phyloP scores from a whole-genome alignment of 371 early-diverging fungal genomes.

The Ordospora pajunii region DNA sequence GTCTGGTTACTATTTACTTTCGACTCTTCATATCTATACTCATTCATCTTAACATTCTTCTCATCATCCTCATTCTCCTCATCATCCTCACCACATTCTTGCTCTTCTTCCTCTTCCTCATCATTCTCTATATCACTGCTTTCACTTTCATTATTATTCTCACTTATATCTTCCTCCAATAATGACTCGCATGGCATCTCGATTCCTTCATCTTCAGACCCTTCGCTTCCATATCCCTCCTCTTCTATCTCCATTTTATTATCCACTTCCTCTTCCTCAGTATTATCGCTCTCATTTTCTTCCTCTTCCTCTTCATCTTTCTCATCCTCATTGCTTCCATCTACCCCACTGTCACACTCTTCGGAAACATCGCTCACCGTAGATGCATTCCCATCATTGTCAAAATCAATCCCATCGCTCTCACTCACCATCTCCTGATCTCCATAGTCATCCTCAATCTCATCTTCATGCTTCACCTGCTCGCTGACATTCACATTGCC shows the following conservation, averaged over 20 bases:
- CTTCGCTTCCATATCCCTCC: slow-evolving; percentile 10
- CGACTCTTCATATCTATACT: slow-evolving; percentile 39
- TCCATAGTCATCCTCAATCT: slow-evolving; percentile 32
- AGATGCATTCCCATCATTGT: slow-evolving; percentile 34
- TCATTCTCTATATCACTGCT: background rate
- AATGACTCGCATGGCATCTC: slow-evolving; percentile 14
- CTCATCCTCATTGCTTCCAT: slow-evolving; percentile 34
- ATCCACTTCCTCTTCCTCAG: slow-evolving; percentile 35
- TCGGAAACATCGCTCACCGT: slow-evolving; percentile 36
- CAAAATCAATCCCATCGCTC: slow-evolving; percentile 44
- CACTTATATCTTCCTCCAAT: background rate
- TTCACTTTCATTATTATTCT: background rate
- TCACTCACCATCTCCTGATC: slow-evolving; percentile 15
- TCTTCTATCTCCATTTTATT: slow-evolving; percentile 10
- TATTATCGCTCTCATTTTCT: slow-evolving; percentile 20
- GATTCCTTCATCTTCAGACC: background rate
- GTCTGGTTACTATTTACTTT: slow-evolving; percentile 46
- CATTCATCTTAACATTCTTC: slow-evolving; percentile 26
- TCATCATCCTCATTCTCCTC: slow-evolving; percentile 13
- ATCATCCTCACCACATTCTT: background rate
- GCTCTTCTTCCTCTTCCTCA: background rate
- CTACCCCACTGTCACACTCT: slow-evolving; percentile 34
- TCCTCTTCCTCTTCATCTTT: slow-evolving; percentile 36
- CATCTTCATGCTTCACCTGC: slow-evolving; percentile 49
- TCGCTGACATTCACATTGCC: slow-evolving; percentile 55